Evolutionary conservation across 768 basidiomycete species (phyloP).

Genomic region (Russula brevipes): DNA sequence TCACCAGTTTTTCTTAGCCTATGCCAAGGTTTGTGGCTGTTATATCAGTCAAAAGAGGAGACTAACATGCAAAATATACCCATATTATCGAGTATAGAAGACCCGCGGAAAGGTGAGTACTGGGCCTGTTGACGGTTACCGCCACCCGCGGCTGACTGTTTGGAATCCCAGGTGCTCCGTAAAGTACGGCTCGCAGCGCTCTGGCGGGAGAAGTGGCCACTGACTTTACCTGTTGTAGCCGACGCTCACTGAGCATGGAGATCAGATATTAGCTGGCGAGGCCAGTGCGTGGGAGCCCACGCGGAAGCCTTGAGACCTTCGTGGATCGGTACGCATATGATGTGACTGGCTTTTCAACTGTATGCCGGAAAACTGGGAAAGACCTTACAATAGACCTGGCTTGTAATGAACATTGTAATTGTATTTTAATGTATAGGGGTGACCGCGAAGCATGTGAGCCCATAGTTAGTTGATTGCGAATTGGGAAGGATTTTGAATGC

Average conservation of each 20-base stretch:
- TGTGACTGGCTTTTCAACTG: conserved; percentile 24
- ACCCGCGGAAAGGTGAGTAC: conserved; percentile 20
- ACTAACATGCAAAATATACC: not conserved
- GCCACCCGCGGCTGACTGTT: not conserved
- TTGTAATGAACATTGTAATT: no score
- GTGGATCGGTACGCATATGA: no score
- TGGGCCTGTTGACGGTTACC: not conserved
- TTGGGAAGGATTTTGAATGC: no score
- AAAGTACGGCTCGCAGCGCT: conserved; percentile 11
- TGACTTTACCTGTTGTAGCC: conserved; percentile 27
- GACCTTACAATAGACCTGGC: no score
- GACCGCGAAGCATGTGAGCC: no score
- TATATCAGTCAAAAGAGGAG: not conserved
- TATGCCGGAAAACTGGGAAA: no score
- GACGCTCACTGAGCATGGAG: conserved; percentile 48
- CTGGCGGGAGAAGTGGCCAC: conserved; percentile 14
- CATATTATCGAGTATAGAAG: not conserved
- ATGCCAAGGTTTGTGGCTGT: conserved; percentile 15
- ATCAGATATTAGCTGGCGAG: conserved; percentile 49
- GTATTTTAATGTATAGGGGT: no score
- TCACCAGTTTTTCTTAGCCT: conserved; percentile 1
- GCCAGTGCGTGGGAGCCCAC: conserved; percentile 24
- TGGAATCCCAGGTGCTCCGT: conserved; percentile 10
- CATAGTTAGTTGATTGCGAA: no score
- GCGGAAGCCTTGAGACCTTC: not conserved